Base-by-base conservation (phyloP, 2,329 filamentous ascomycete genomes). In the Paramyrothecium sp. region DNA sequence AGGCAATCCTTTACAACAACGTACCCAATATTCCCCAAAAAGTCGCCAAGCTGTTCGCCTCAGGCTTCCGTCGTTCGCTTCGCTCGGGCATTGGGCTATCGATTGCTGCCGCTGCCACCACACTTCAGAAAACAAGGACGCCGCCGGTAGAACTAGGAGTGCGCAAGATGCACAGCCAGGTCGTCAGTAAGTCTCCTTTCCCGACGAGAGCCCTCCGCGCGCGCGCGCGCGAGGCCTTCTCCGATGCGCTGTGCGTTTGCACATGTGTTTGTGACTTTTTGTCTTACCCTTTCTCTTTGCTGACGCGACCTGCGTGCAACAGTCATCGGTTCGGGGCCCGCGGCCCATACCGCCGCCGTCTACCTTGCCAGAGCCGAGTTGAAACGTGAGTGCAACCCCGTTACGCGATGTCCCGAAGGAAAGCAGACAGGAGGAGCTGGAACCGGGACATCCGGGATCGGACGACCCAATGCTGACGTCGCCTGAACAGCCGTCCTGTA, bases 291-390 rank as follows among this genome's bases (percentile, higher is more conserved):
- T 22, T 54, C 34, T 47, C 55, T 13, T 33, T 13, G 60, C 59
- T 33, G 50, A 56, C 56, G 57, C 23, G 20, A 51, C 30, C 12
- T 20, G 61, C 57, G 13, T 44, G 13, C n/a, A 7, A 44, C 13
- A 87, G 84, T 92, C 71, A 89, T 91, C 78, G 93, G 95, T 81
- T 99, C 95, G 61, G 95, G 95, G 81, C 95, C 95, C 62, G 95
- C 93, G 67, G 95, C 93, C 77, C 95, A 99, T 80, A 99, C 95
- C 51, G 95, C 95, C 61, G 95, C 95, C 74, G 88, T 99, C 73
- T 99, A 99, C 78, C 89, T 97, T 68, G 90, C 93, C 51, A 90
- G 95, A 72, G 95, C 95, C 60, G 94, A 99, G 74, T 79, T 99
- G 72, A 91, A 96, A 77, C 95, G 84, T 88, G 70, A 73, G 82